Base-by-base conservation (phyloP, 768 basidiomycete genomes). In the Leucogyrophana mollusca region DNA sequence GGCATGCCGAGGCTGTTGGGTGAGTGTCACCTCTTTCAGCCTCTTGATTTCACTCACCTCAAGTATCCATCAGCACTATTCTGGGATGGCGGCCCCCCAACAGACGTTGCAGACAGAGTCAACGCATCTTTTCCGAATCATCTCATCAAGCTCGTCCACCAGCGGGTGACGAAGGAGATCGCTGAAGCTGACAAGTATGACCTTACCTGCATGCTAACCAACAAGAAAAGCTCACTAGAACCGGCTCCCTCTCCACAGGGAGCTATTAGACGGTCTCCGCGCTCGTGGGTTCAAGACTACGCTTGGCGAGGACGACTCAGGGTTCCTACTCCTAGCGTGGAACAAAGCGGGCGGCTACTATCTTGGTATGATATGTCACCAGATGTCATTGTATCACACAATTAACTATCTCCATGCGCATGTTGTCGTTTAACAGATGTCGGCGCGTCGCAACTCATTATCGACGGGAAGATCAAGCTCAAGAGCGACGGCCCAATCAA, bases 271-370 rank as follows among this genome's bases (percentile, higher is more conserved):
- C 3, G 82, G 73, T 6, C 69, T 90, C 13, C 64, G 71, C 30
- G 71, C 70, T 47, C 69, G 68, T 3, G 86, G 87, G 4, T 89
- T 87, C 68, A 74, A 72, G 46, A 55, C 71, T 10, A 78, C 73
- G 36, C 54, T 60, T 6, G 85, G 84, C 7, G 68, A 68, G 25
- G 74, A 79, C 5, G 76, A 68, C 16, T 66, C 75, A 1, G 85
- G 85, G 0, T 71, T 79, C 49, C 46, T 75, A 9, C 62, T 76
- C 34, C 61, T 79, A 16, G 75, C 73, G 11, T 78, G 71, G 59
- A 60, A 58, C 7, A 71, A 69, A 34, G 78, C 66, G 0, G 84
- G 83, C 20, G 83, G 87, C 5, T 87, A 83, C 61, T 88, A 88
- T 62, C 66, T 86, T 2, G 83, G 85, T 78, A 47, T n/a, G n/a